A percentile compares a stretch with the other conserved stretches of the same genome.
phyloP scores from a whole-genome alignment of 1,284 basidiomycete genomes.

The Sanghuangporus sanghuang region DNA sequence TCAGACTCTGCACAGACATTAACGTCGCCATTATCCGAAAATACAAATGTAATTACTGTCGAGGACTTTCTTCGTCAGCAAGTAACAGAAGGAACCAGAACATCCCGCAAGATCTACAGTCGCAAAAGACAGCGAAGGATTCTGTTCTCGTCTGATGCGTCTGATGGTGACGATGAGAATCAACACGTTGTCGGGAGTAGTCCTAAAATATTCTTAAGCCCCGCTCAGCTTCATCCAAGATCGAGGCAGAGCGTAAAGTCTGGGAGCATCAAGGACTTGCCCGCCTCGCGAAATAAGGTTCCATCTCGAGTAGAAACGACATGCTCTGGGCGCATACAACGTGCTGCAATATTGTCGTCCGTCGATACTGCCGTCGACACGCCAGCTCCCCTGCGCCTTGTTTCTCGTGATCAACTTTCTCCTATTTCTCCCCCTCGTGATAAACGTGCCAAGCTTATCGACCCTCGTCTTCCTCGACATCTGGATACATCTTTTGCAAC shows the following conservation, averaged over 20 bases:
- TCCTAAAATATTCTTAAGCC: neutral
- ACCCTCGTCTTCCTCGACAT: neutral
- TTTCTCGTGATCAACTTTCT: neutral
- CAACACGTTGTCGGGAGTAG: neutral
- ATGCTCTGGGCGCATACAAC: constrained; percentile 11
- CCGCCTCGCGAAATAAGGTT: too few species aligned
- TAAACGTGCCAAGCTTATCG: constrained; percentile 6
- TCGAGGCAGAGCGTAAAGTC: neutral
- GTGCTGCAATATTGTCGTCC: constrained; percentile 8
- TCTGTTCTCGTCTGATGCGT: neutral
- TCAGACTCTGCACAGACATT: constrained; percentile 9
- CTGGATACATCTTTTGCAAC: constrained; percentile 4
- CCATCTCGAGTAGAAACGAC: neutral
- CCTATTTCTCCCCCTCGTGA: neutral
- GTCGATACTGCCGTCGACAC: neutral
- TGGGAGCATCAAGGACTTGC: neutral
- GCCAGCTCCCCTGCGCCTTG: neutral
- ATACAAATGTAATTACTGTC: constrained; percentile 5
- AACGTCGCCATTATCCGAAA: constrained; percentile 4
- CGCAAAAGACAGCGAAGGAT: neutral
- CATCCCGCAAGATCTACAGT: neutral
- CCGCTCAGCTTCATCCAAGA: neutral
- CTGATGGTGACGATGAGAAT: neutral
- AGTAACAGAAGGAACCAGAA: neutral
- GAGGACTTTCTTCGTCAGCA: constrained; percentile 12